Conservation (phyloP, 305 asterid genomes). For the Solanum hybrid region DNA sequence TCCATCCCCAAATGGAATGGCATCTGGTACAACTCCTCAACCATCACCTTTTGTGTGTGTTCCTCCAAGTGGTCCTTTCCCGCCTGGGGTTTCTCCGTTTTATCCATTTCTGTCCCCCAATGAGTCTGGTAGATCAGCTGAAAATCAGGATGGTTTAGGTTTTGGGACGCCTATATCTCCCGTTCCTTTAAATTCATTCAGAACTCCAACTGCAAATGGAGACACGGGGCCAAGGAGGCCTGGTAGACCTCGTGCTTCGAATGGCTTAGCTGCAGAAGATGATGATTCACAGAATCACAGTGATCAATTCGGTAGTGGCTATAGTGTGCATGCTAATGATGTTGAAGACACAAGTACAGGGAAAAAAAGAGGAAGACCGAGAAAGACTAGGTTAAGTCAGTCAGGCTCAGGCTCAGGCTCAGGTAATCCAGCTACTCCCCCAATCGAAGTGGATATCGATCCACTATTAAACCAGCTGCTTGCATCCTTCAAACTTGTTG, state of each 20-base stretch:
- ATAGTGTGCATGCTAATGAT: slow-evolving; percentile 25
- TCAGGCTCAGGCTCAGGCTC: neutral
- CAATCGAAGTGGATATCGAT: slow-evolving; percentile 33
- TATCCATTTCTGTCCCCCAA: slow-evolving; percentile 49
- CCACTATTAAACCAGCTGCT: slow-evolving; percentile 32
- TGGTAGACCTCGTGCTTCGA: slow-evolving; percentile 15
- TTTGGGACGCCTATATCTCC: slow-evolving; percentile 41
- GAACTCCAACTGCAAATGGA: slow-evolving; percentile 59
- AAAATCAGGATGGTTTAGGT: slow-evolving; percentile 21
- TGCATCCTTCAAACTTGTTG: slow-evolving; percentile 36
- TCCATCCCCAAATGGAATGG: slow-evolving; percentile 47
- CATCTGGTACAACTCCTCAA: slow-evolving; percentile 45
- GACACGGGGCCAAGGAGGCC: slow-evolving; percentile 26
- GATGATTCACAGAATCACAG: slow-evolving; percentile 44
- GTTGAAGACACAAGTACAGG: slow-evolving; percentile 35
- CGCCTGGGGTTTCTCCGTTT: slow-evolving; percentile 69
- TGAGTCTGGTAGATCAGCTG: slow-evolving; percentile 18
- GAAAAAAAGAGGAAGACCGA: slow-evolving; percentile 25
- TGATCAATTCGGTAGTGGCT: slow-evolving; percentile 37
- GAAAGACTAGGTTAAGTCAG: slow-evolving; percentile 19
- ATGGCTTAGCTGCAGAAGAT: slow-evolving; percentile 21
- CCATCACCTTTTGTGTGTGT: slow-evolving; percentile 76
- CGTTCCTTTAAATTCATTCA: slow-evolving; percentile 58
- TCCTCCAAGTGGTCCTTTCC: slow-evolving; percentile 83
- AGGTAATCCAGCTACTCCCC: slow-evolving; percentile 1